Base-by-base conservation (phyloP, 257 asterid species). In the Lantana camara region DNA sequence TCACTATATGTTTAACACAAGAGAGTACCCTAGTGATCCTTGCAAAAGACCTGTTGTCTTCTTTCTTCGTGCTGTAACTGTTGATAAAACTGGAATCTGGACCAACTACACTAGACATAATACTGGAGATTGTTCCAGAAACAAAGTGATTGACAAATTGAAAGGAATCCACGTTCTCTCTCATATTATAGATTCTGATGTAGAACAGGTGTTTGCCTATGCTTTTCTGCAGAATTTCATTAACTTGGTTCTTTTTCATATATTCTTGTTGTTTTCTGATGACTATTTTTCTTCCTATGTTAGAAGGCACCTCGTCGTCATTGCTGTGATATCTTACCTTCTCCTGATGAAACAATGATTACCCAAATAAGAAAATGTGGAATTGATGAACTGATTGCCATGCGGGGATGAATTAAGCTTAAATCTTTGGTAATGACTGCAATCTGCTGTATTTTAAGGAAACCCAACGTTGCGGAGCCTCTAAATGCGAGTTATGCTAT, bases 241-340 rank as follows among this genome's bases (percentile, higher is more conserved):
- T 48, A 32, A 20, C 30, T 14, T 44, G n/a, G n/a, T n/a, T n/a
- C n/a, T n/a, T n/a, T n/a, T n/a, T n/a, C n/a, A n/a, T n/a, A 7
- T 5, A 24, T n/a, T 41, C 15, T 59, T 66, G 35, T 68, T 51
- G 37, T 49, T 41, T 60, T 38, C 59, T n/a, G 64, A 57, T 49
- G 20, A 37, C 0, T 49, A 9, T 77, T 58, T 66, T n/a, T 67
- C 37, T 57, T 71, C n/a, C 9, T 21, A 42, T 77, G 58, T 67
- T 75, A 83, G 90, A 79, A 80, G 72, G 67, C 82, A 35, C 92
- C 78, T 17, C 91, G 92, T 20, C 92, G 95, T 32, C 77, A 81
- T 34, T 89, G 96, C 74, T 89, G 95, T 64, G 90, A 89, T 77
- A 79, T 85, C 68, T 72, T 65, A 9, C 73, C 77, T 7, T 69